Conservation (phyloP, 805 yeast species). For the Torulaspora indica region DNA sequence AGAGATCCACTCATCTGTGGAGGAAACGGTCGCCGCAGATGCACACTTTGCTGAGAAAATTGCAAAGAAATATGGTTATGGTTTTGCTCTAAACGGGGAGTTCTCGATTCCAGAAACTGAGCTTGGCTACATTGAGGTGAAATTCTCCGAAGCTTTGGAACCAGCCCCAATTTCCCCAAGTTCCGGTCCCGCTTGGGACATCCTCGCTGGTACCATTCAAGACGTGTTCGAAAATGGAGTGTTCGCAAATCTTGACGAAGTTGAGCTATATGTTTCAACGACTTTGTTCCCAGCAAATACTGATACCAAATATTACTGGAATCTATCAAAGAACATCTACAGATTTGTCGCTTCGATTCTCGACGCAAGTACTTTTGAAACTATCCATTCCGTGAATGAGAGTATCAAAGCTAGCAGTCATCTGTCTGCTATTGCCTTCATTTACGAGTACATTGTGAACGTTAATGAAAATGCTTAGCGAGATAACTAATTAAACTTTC, state of each 20-base stretch:
- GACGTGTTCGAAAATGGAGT: slow-evolving; percentile 51
- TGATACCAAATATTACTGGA: slow-evolving; percentile 58
- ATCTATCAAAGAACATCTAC: slow-evolving; percentile 49
- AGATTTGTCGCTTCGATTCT: slow-evolving; percentile 39
- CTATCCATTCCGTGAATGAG: slow-evolving; percentile 64
- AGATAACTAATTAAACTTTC: background rate
- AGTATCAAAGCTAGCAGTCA: slow-evolving; percentile 52
- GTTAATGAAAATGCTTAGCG: slow-evolving; percentile 24
- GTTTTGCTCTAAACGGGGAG: slow-evolving; percentile 35
- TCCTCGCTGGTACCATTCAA: slow-evolving; percentile 50
- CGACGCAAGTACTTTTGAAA: slow-evolving; percentile 20
- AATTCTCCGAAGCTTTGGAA: slow-evolving; percentile 25
- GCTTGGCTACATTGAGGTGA: slow-evolving; percentile 32
- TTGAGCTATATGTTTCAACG: slow-evolving; percentile 41
- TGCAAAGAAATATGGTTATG: slow-evolving; percentile 48
- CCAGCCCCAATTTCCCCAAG: slow-evolving; percentile 42
- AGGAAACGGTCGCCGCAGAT: slow-evolving; percentile 41
- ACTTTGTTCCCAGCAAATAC: slow-evolving; percentile 55
- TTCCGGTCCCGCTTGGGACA: slow-evolving; percentile 37
- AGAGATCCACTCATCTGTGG: slow-evolving; percentile 49
- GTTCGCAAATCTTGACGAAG: slow-evolving; percentile 24
- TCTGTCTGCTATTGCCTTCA: slow-evolving; percentile 53
- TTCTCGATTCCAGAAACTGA: slow-evolving; percentile 25
- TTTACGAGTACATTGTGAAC: slow-evolving; percentile 45
- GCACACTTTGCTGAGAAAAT: slow-evolving; percentile 36